A percentile compares a stretch with the other conserved stretches of the same genome.
These are phyloP conservation scores for Mucor irregularis DNA, from an alignment of 371 early-diverging fungal species.

Conservation along the genomic window DNA sequence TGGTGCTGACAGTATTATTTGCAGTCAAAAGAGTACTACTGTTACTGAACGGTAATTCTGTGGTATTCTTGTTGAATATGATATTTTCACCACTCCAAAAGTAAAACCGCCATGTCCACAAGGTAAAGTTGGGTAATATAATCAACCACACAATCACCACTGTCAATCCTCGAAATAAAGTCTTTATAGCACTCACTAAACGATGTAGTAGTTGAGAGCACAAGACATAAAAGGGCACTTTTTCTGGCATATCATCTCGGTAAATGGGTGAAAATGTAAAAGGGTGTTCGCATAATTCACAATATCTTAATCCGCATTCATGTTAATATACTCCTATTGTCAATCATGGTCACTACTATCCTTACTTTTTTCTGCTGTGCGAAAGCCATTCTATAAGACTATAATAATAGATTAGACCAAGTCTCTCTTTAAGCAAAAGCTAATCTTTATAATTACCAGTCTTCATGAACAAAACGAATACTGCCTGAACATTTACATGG, in stretches of 20 bases:
- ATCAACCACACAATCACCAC: conserved; percentile 76
- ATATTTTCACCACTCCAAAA: conserved; percentile 69
- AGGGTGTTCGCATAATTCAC: conserved; percentile 85
- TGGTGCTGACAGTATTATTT: neutral
- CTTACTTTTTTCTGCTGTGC: conserved; percentile 73
- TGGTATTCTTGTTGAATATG: conserved; percentile 8
- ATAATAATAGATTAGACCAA: neutral
- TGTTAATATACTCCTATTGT: neutral
- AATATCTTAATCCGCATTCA: conserved; percentile 51
- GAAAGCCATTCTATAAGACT: conserved; percentile 84
- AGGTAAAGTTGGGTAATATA: conserved; percentile 74
- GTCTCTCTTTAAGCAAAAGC: neutral
- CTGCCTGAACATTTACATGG: conserved; percentile 81
- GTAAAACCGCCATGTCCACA: conserved; percentile 79
- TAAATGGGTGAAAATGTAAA: conserved; percentile 83
- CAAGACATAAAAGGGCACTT: conserved; percentile 58
- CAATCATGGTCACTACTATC: neutral
- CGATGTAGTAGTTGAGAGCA: conserved; percentile 51
- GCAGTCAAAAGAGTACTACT: neutral
- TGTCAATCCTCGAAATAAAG: conserved; percentile 41
- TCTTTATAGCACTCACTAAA: conserved; percentile 27
- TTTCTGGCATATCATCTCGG: conserved; percentile 68
- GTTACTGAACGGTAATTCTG: neutral
- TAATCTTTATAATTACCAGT: conserved; percentile 38
- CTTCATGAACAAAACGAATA: conserved; percentile 77